Base-by-base conservation (phyloP, 495 filamentous ascomycete genomes). In the Letharia columbiana region DNA sequence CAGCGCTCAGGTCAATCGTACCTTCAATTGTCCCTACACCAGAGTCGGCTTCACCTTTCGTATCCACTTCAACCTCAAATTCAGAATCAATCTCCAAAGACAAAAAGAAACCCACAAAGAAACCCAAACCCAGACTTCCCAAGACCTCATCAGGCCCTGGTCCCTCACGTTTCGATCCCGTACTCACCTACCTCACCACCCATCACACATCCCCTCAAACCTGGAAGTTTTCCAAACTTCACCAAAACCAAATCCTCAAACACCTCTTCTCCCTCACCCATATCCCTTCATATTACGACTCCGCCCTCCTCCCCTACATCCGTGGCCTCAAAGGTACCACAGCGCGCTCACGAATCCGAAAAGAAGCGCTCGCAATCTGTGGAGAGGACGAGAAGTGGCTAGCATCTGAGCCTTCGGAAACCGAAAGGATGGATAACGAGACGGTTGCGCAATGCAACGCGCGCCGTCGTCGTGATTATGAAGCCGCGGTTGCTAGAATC, bases 141-240 rank as follows among this genome's bases (percentile, higher is more conserved):
- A 61, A 71, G 72, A 62, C 61, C 57, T 69, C 41, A 70, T 73
- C 35, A 60, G 61, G 1, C 35, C 61, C 50, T 67, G 33, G 40
- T 18, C 47, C 63, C 44, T 17, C 33, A 71, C 33, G 71, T 75
- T 62, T 75, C 84, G 69, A 81, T 83, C 84, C 86, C 8, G 85
- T 90, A 65, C 82, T 95, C 47, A 78, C 76, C 31, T 96, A 96
- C 73, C 80, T 96, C 31, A 81, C 78, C 35, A 81, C 82, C 73
- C 92, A 90, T 81, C 77, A 87, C 73, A 82, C 81, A 54, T 79
- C 84, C 58, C 86, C 83, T 54, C 75, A 80, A 0, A 78, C 76
- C 47, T 96, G 92, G 92, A 96, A 96, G 75, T 96, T 96, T 78
- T 92, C 92, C 79, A 96, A 96, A 78, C 88, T 87, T 64, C 83